Evolutionary conservation across 768 basidiomycete genomes (phyloP), one percentile per base, ranked within the genome.

Genomic region (Podaxis sp.): DNA sequence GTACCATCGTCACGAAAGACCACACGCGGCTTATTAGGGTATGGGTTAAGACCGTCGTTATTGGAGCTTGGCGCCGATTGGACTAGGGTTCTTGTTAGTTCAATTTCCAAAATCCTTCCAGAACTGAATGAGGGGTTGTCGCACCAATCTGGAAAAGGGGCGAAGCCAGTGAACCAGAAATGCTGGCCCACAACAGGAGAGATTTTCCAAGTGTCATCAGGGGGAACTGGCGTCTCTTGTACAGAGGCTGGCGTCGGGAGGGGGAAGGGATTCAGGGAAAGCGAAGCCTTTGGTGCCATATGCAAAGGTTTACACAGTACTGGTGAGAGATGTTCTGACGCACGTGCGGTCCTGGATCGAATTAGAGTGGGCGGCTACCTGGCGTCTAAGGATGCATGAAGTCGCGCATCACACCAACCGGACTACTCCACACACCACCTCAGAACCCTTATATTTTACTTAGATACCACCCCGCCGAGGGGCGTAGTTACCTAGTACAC

Each of bases 1-100:
- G 83, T 83, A 2, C 85, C 86, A 68, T 88, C 81, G 0, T 70
- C 33, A 7, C 77, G 75, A 72, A 91, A 91, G 1, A 77, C 79
- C 15, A 91, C 64, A 12, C 82, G 81, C 2, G 74, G 73, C 57
- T 79, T 79, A 4, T 62, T 25, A 12, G 75, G 76, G 65, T 80
- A 79, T 13, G 79, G 79, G 51, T 80, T 66, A 17, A 76, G 65
- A 36, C 43, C 15, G 25, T 49, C 33, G 2, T 41, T 17, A 54
- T 38, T 24, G 17, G 19, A 8, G 13, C 38, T 6, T 13, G 47
- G 22, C 33, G 38, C 54, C 9, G 41, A 19, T 7, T 54, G 40
- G 13, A 36, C 54, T 56, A 9, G n/a, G 27, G 13, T n/a, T 43
- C 33, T 13, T 17, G 50, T 50, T 33, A 33, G 33, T 33, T 33